Evolutionary conservation across 140 eudicot species (phyloP).

Genomic region (Stevia rebaudiana): DNA sequence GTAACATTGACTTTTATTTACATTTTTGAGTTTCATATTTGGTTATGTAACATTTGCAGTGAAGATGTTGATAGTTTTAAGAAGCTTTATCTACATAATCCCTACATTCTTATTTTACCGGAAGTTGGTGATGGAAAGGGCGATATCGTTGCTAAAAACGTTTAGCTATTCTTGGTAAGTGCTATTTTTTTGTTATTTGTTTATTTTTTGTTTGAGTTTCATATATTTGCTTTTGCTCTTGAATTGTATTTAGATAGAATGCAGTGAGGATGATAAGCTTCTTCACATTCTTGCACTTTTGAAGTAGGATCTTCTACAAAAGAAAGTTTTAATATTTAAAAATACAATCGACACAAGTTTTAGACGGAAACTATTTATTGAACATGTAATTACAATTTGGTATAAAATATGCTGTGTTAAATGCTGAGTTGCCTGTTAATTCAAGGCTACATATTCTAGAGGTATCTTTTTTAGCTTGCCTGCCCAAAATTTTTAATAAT

Average conservation of each 20-base stretch:
- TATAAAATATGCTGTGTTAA: no score
- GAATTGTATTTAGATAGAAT: constrained; percentile 51
- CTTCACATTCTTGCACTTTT: constrained; percentile 74
- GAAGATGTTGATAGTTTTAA: constrained; percentile 84
- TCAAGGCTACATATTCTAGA: no score
- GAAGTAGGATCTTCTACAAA: constrained; percentile 79
- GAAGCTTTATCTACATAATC: constrained; percentile 85
- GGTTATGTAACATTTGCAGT: constrained; percentile 36
- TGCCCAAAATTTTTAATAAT: no score
- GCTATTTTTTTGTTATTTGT: background rate
- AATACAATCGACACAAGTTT: constrained; percentile 79
- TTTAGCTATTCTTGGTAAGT: constrained; percentile 78
- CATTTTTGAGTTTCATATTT: background rate
- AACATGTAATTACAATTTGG: no score
- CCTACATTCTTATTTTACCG: constrained; percentile 72
- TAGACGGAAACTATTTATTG: constrained; percentile 73
- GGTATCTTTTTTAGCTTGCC: no score
- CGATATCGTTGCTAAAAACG: constrained; percentile 78
- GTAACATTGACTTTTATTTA: no score
- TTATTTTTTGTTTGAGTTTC: background rate
- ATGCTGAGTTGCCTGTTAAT: no score
- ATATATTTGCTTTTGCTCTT: constrained; percentile 7
- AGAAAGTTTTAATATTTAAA: constrained; percentile 81
- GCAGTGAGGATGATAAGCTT: constrained; percentile 80
- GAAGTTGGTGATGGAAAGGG: constrained; percentile 73